A percentile compares a stretch with the other conserved stretches of the same genome.
phyloP scores from a whole-genome alignment of 2,329 filamentous ascomycete genomes.

The Phialocephala subalpina region DNA sequence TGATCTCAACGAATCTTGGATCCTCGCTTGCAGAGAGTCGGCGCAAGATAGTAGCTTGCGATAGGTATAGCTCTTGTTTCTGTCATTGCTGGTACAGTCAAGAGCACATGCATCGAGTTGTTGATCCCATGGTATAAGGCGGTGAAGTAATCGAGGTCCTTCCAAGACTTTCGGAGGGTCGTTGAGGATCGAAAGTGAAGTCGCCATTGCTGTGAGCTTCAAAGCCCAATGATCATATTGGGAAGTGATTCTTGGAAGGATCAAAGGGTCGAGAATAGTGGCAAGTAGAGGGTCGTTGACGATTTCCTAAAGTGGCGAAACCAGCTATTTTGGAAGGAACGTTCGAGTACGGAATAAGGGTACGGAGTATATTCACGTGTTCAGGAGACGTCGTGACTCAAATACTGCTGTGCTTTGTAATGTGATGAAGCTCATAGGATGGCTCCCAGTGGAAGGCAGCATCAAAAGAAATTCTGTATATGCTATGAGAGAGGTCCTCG shows the following conservation, averaged over 20 bases:
- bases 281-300: constrained; percentile 2
- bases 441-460: not conserved
- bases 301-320: constrained; percentile 1
- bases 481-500: not conserved
- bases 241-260: not conserved
- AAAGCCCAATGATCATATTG: constrained; percentile 26
- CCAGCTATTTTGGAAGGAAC: not conserved
- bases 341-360: not conserved
- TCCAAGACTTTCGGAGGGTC: constrained; percentile 56
- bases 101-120: constrained; percentile 59
- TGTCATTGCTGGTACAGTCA: constrained; percentile 65
- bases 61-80: constrained; percentile 40
- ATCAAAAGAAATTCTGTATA: not conserved
- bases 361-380: constrained; percentile 8
- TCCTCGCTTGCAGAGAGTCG: constrained; percentile 31
- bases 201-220: constrained; percentile 32
- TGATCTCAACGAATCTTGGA: constrained; percentile 21
- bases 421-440: not conserved
- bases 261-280: not conserved
- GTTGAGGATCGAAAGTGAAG: constrained; percentile 64
- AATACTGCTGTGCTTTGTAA: not conserved
- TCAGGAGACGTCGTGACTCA: not conserved
- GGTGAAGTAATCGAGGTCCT: constrained; percentile 65
- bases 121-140: constrained; percentile 62
- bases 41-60: constrained; percentile 51